These are phyloP conservation scores for Mycena sanguinolenta DNA, from an alignment of 768 basidiomycete genomes.

Conservation along the genomic window DNA sequence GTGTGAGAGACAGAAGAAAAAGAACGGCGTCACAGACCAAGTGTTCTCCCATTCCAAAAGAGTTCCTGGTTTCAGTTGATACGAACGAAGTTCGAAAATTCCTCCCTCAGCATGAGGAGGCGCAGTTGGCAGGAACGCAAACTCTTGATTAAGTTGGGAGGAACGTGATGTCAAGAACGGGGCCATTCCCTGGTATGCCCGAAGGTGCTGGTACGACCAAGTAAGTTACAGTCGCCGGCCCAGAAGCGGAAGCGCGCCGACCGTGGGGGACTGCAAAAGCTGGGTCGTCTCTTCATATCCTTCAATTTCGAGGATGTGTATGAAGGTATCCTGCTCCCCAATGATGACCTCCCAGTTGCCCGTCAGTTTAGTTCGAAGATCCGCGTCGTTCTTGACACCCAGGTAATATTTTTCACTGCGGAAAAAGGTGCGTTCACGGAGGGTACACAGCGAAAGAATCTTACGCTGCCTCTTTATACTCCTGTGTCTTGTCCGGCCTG, in stretches of 20 bases:
- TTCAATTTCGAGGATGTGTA: slow-evolving; percentile 91
- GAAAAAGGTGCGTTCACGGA: slow-evolving; percentile 23
- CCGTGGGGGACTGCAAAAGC: slow-evolving; percentile 76
- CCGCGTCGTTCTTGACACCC: slow-evolving; percentile 79
- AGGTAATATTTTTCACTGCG: slow-evolving; percentile 86
- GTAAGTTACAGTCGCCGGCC: slow-evolving; percentile 13
- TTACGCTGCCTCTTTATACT: slow-evolving; percentile 92
- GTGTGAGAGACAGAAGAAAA: slow-evolving; percentile 10
- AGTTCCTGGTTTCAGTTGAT: slow-evolving; percentile 89
- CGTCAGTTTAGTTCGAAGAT: slow-evolving; percentile 86
- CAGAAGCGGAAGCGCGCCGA: slow-evolving; percentile 48
- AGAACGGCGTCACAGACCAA: slow-evolving; percentile 66
- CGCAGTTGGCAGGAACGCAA: slow-evolving; percentile 93
- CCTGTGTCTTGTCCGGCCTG: slow-evolving; percentile 81
- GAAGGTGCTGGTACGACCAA: slow-evolving; percentile 62
- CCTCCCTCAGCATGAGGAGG: slow-evolving; percentile 91
- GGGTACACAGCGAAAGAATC: slow-evolving; percentile 6
- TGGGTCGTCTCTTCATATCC: slow-evolving; percentile 86
- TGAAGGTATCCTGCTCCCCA: slow-evolving; percentile 90
- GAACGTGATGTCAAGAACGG: slow-evolving; percentile 82
- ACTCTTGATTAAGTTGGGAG: slow-evolving; percentile 90
- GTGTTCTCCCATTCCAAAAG: slow-evolving; percentile 95
- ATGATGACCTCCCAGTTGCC: slow-evolving; percentile 95
- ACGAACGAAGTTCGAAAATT: slow-evolving; percentile 92
- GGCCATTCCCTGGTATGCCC: slow-evolving; percentile 79